Percentiles rank a stretch among this genome's conserved stretches.
Conservation (phyloP, 768 basidiomycete genomes). For the Termitomyces sp. region DNA sequence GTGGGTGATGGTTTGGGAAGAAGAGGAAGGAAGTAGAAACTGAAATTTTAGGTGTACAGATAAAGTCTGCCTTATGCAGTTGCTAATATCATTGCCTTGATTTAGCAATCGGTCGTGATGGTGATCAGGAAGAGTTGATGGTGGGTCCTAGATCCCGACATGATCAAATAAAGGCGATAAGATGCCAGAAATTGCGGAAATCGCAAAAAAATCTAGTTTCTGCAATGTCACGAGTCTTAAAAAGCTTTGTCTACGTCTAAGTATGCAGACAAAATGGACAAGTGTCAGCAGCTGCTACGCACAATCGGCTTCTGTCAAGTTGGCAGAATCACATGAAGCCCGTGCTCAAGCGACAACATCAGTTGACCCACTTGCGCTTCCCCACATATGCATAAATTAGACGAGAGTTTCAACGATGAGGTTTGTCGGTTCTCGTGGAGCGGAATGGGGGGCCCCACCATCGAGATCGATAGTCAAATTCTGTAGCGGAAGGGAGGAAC, state of each 20-base stretch:
- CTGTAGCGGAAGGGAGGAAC: not conserved
- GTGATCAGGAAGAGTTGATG: conserved; percentile 5
- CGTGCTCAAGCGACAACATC: not conserved
- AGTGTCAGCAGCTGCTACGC: not conserved
- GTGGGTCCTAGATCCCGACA: conserved; percentile 11
- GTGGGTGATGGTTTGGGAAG: conserved; percentile 3
- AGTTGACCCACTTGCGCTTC: not conserved
- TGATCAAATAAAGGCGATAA: conserved; percentile 8
- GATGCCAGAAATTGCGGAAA: not conserved
- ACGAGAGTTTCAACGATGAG: not conserved
- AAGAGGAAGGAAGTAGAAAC: conserved; percentile 6
- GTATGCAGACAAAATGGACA: not conserved
- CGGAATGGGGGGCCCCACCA: not conserved
- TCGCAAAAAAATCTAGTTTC: not conserved
- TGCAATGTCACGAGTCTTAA: too few species aligned
- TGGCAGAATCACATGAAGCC: conserved; percentile 10
- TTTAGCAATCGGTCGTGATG: conserved; percentile 14
- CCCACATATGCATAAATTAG: not conserved
- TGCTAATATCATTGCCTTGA: not conserved
- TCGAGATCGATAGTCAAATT: not conserved
- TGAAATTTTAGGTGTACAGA: conserved; percentile 7
- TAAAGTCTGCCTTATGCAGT: not conserved
- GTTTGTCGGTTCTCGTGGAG: not conserved
- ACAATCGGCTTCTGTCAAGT: not conserved
- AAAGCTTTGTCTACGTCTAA: too few species aligned